Conservation (phyloP, 177 flowering plant species). For the Vitis hybrid region DNA sequence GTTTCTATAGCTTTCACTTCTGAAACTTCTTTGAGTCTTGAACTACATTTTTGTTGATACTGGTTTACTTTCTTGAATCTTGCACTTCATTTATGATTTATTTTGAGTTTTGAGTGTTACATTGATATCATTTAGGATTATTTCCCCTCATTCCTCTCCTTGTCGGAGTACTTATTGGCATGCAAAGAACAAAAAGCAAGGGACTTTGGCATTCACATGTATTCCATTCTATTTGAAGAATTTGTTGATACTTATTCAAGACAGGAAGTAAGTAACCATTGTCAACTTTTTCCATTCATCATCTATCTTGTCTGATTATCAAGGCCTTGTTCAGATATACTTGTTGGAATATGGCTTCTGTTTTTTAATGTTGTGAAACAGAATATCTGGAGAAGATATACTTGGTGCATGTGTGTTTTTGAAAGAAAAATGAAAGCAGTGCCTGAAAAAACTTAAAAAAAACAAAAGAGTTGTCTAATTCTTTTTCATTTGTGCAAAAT, state of each 20-base stretch:
- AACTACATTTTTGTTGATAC: background rate
- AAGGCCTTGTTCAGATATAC: too few relatives aligned
- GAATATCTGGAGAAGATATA: too few relatives aligned
- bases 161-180: slow-evolving; percentile 63
- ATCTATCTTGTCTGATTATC: background rate
- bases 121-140: slow-evolving; percentile 46
- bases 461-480: too few relatives aligned
- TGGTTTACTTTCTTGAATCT: background rate
- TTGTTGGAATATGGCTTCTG: background rate
- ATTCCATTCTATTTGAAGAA: slow-evolving; percentile 59
- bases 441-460: too few relatives aligned
- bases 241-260: slow-evolving; percentile 59
- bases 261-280: slow-evolving; percentile 59
- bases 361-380: background rate
- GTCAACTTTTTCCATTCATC: background rate
- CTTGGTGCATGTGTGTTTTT: too few relatives aligned
- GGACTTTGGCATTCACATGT: slow-evolving; percentile 65
- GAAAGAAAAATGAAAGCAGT: too few relatives aligned
- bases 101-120: background rate
- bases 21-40: too few relatives aligned
- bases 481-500: too few relatives aligned
- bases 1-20: too few relatives aligned
- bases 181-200: slow-evolving; percentile 73
- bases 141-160: slow-evolving; percentile 57
- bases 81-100: background rate